Base-by-base conservation (phyloP, 1,284 basidiomycete species). In the Megacollybia platyphylla region DNA sequence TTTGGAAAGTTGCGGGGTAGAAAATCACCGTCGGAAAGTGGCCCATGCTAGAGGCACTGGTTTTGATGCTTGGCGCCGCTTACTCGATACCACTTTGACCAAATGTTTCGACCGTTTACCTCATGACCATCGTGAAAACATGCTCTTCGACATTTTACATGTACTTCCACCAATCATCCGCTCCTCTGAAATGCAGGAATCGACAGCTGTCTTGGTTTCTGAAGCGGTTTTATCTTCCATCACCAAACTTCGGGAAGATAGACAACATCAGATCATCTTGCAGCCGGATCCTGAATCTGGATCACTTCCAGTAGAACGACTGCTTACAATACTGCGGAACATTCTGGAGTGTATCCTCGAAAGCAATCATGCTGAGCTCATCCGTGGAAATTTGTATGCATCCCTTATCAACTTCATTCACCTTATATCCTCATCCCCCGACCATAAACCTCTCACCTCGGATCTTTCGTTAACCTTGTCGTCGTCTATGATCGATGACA, bases 301-400 rank as follows among this genome's bases (percentile, higher is more conserved):
- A 1, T 67, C 76, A 8, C 60, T 92, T 9, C 88, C 90, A 1
- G 73, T 78, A 0, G 93, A 97, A 54, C 73, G 89, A 28, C 63
- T 97, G 5, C 75, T 79, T 44, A 62, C 74, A 1, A 76, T 92
- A 29, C 68, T 97, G n/a, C 76, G 79, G 28, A 79, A 72, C 48
- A 67, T 92, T 20, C 56, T 96, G 44, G 81, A 89, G 46, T 86
- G 82, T 35, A 73, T 92, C 40, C 56, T 87, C 42, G 78, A 86
- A 46, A 82, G 76, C 43, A 86, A 83, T 44, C 83, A 80, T 4
- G 74, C 83, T n/a, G 88, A 92, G 52, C 67, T 87, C 40, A 83
- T 92, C n/a, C 80, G 93, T n/a, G 93, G 93, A 8, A 97, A 97
- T 57, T 67, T 97, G n/a, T 97, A 96, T 59, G 87, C 90, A 5